Evolutionary conservation across 768 basidiomycete species (phyloP), one percentile per base, ranked within the genome.

Genomic region (Royoungia palumana): DNA sequence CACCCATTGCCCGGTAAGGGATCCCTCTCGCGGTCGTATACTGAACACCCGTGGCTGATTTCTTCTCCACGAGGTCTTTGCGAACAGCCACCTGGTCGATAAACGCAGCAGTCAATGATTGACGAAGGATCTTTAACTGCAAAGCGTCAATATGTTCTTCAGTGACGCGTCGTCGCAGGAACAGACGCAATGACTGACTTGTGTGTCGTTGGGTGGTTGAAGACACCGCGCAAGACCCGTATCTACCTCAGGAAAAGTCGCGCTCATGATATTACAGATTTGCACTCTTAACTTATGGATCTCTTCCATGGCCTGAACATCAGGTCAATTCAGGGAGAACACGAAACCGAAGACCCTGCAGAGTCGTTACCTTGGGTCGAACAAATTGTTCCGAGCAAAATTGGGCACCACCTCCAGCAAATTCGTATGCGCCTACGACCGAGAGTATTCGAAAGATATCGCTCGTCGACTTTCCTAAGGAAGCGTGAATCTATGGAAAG

Each of bases 391-490:
- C 82, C 11, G 71, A 68, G 65, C 96, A 99, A 67, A 98, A 99
- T 19, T 76, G 66, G 48, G 79, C 77, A 2, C 83, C 82, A 21
- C 88, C 89, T 9, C 89, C 87, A 19, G 88, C 87, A 65, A 87
- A 95, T 64, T 96, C 94, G 65, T 93, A 98, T 4, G 95, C 96
- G 0, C 96, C 96, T 16, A 96, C 83, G n/a, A 95, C 92, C 13
- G 94, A 94, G 9, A 99, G 75, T 28, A 87, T 69, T 57, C 87
- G 85, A 71, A 97, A 89, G 25, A 92, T 67, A 61, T 99, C 96
- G 64, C 94, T 96, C 6, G 76, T 76, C 19, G 76, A 83, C 44
- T 79, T 79, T 11, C 96, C 96, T 27, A 98, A 74, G 2, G 85
- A 81, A 4, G 84, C 75, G 67, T 96, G 93, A 20, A 72, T 70